phyloP scores from a whole-genome alignment of 768 basidiomycete species.

The Trametes coccinea region DNA sequence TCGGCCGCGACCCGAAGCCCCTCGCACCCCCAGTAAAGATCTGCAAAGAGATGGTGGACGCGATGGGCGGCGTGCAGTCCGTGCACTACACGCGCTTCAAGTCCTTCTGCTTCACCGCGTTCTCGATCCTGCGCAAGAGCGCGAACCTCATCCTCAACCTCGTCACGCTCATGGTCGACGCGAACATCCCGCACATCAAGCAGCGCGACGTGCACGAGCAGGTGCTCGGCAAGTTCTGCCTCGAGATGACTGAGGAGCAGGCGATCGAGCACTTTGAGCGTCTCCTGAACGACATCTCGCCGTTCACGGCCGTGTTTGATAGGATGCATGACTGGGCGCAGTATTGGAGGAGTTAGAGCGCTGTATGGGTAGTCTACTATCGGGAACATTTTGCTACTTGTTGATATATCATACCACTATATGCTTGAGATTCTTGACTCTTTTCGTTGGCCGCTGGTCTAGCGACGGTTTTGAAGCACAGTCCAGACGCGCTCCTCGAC shows the following conservation, averaged over 20 bases:
- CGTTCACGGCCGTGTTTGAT: conserved; percentile 91
- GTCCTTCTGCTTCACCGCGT: conserved; percentile 96
- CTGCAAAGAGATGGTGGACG: conserved; percentile 99
- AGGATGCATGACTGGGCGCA: conserved; percentile 90
- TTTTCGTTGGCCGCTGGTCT: neutral
- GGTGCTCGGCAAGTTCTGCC: conserved; percentile 94
- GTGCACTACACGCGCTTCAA: conserved; percentile 97
- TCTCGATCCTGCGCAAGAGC: conserved; percentile 93
- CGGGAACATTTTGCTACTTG: neutral
- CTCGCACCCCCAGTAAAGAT: conserved; percentile 98
- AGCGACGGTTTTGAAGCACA: neutral
- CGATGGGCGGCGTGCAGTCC: conserved; percentile 96
- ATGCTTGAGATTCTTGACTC: neutral
- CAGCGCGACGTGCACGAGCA: conserved; percentile 84
- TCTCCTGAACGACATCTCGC: conserved; percentile 90
- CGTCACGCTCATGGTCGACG: conserved; percentile 95
- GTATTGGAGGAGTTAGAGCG: conserved; percentile 73
- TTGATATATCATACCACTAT: neutral
- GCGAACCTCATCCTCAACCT: conserved; percentile 96
- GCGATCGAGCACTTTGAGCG: conserved; percentile 97
- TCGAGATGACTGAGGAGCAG: conserved; percentile 94
- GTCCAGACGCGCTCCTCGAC: conserved; percentile 58
- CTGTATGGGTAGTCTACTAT: neutral
- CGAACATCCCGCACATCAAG: conserved; percentile 97
- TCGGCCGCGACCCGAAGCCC: conserved; percentile 96